Evolutionary conservation across 2,329 filamentous ascomycete species (phyloP).

Genomic region (Pseudogymnoascus sp.): DNA sequence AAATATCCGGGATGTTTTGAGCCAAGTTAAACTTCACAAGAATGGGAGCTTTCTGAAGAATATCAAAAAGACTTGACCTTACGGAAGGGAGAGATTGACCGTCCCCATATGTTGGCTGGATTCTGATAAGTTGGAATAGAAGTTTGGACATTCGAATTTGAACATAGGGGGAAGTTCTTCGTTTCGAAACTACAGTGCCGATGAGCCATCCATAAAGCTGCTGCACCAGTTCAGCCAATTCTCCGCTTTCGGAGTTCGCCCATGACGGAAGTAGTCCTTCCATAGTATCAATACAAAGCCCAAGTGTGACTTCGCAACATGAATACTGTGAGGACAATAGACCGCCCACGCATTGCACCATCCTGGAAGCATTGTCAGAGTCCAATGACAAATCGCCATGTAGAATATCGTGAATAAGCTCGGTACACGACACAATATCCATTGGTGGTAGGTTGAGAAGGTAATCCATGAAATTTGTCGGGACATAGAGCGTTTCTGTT

Average conservation of each 20-base stretch:
- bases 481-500: conserved; percentile 36
- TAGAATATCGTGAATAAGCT: conserved; percentile 44
- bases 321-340: conserved; percentile 52
- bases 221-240: conserved; percentile 57
- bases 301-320: conserved; percentile 65
- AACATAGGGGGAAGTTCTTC: conserved; percentile 59
- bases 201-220: conserved; percentile 77
- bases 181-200: conserved; percentile 55
- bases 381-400: conserved; percentile 44
- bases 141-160: conserved; percentile 61
- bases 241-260: conserved; percentile 31
- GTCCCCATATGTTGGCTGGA: conserved; percentile 58
- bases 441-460: conserved; percentile 43
- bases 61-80: conserved; percentile 63
- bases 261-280: conserved; percentile 33
- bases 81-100: conserved; percentile 31
- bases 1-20: conserved; percentile 61
- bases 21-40: conserved; percentile 70
- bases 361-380: conserved; percentile 36
- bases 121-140: conserved; percentile 60
- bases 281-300: conserved; percentile 60
- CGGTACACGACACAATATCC: conserved; percentile 44
- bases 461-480: conserved; percentile 41
- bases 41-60: conserved; percentile 60
- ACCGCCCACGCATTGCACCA: conserved; percentile 43